Percentiles rank a stretch among this genome's conserved stretches.
These are phyloP conservation scores for Sphagnum fallax DNA, from an alignment of 228 moss, liverwort and hornwort genomes.

Conservation along the genomic window DNA sequence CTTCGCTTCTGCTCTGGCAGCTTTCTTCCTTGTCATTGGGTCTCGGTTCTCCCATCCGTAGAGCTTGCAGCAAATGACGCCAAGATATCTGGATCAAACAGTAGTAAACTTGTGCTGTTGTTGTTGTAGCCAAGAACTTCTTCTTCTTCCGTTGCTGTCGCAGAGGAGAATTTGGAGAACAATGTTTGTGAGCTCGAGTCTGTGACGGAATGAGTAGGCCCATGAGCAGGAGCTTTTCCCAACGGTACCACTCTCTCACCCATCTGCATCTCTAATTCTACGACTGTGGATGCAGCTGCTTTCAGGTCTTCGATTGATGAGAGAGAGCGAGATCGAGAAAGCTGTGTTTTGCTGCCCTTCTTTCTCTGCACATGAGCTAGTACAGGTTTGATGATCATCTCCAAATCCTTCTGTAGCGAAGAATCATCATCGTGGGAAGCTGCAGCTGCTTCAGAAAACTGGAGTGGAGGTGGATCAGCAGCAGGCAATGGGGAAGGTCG, in stretches of 20 bases:
- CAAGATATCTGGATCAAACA: constrained; percentile 82
- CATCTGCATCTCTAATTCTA: too few relatives aligned
- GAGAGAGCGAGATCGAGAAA: constrained; percentile 33
- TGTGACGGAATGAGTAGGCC: too few relatives aligned
- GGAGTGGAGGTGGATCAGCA: background rate
- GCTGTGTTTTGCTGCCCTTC: constrained; percentile 14
- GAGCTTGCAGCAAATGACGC: constrained; percentile 68
- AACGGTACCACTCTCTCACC: too few relatives aligned
- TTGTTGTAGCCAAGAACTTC: constrained; percentile 22
- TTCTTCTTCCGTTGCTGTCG: too few relatives aligned
- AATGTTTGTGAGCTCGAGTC: too few relatives aligned
- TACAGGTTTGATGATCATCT: background rate
- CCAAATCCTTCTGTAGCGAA: constrained; percentile 10
- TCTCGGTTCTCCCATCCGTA: constrained; percentile 27
- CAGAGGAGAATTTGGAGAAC: too few relatives aligned
- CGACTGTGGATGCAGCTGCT: too few relatives aligned
- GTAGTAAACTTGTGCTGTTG: background rate
- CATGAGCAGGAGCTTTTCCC: too few relatives aligned
- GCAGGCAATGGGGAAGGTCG: constrained; percentile 18
- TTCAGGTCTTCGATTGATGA: constrained; percentile 29
- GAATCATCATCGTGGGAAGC: constrained; percentile 6
- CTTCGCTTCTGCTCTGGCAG: too few relatives aligned
- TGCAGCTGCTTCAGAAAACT: constrained; percentile 3
- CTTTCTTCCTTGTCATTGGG: constrained; percentile 13
- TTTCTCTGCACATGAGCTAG: constrained; percentile 13